These are phyloP conservation scores for Cephalotrichum gorgonifer DNA, from an alignment of 2,329 filamentous ascomycete species.

Conservation along the genomic window DNA sequence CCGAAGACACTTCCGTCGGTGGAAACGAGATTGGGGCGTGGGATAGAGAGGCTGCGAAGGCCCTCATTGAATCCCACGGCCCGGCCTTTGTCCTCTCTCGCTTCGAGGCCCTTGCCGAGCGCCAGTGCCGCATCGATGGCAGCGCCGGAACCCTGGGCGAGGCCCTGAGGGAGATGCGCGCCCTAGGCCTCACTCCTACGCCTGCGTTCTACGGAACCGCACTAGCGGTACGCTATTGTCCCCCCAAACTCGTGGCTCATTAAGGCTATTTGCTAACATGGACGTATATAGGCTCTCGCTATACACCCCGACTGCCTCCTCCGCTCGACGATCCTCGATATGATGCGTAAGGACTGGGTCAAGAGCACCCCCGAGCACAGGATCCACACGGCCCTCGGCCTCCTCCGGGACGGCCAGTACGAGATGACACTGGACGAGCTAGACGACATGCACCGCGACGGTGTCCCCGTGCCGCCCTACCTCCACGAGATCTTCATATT, in stretches of 20 bases:
- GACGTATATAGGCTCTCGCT: slow-evolving; percentile 50
- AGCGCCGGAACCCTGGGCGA: slow-evolving; percentile 12
- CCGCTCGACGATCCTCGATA: slow-evolving; percentile 58
- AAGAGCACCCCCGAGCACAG: slow-evolving; percentile 39
- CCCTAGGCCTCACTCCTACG: slow-evolving; percentile 8
- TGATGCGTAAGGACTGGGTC: slow-evolving; percentile 64
- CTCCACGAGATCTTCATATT: slow-evolving; percentile 70
- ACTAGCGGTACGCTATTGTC: slow-evolving; percentile 19
- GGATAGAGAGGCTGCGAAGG: background rate
- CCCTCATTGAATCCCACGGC: background rate
- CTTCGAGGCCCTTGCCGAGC: slow-evolving; percentile 1
- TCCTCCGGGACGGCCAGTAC: slow-evolving; percentile 72
- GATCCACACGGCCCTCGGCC: slow-evolving; percentile 57
- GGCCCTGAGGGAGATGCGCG: slow-evolving; percentile 10
- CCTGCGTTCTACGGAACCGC: slow-evolving; percentile 10
- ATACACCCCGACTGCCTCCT: slow-evolving; percentile 80
- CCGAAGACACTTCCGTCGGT: too few species aligned
- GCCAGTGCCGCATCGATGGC: background rate
- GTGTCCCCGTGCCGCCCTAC: slow-evolving; percentile 54
- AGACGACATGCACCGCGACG: slow-evolving; percentile 51
- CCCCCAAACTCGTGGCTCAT: too few species aligned
- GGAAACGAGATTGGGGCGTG: background rate
- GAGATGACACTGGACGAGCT: slow-evolving; percentile 69
- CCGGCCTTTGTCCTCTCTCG: background rate
- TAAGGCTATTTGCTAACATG: background rate